Conservation (phyloP, 352 stramenopile species). For the Phytopythium helicoides region DNA sequence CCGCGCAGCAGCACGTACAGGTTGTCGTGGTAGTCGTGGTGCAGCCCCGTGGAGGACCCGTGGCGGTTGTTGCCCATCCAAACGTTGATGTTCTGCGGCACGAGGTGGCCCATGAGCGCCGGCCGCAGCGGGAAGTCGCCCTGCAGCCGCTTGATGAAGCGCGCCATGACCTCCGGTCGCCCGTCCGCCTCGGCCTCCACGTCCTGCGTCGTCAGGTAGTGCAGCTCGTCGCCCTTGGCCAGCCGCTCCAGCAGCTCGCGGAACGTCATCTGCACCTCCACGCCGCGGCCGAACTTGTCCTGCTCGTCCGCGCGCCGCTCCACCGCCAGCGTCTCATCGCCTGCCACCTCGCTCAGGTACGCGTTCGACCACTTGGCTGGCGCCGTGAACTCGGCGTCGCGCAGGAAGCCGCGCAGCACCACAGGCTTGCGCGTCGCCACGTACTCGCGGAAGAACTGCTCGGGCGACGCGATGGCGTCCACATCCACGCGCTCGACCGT, state of each 20-base stretch:
- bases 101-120: constrained; percentile 81
- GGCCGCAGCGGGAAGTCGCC: constrained; percentile 86
- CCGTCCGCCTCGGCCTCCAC: constrained; percentile 75
- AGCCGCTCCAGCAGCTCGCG: constrained; percentile 72
- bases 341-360: constrained; percentile 59
- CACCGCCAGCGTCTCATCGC: constrained; percentile 69
- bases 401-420: constrained; percentile 64
- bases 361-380: constrained; percentile 73
- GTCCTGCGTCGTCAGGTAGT: constrained; percentile 92
- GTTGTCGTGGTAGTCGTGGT: constrained; percentile 99
- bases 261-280: constrained; percentile 85
- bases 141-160: constrained; percentile 75
- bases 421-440: constrained; percentile 79
- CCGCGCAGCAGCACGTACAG: constrained; percentile 95
- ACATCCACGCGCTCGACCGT: constrained; percentile 54
- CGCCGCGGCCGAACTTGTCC: constrained; percentile 86
- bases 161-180: constrained; percentile 79
- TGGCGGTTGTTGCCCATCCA: constrained; percentile 93
- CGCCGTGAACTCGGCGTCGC: constrained; percentile 48
- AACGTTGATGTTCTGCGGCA: constrained; percentile 95
- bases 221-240: constrained; percentile 59
- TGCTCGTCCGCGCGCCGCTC: constrained; percentile 61
- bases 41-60: constrained; percentile 89
- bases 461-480: constrained; percentile 37
- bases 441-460: constrained; percentile 79